Percentiles rank a stretch among this genome's conserved stretches.
Conservation (phyloP, 768 basidiomycete species). For the Pulveroboletus frians region DNA sequence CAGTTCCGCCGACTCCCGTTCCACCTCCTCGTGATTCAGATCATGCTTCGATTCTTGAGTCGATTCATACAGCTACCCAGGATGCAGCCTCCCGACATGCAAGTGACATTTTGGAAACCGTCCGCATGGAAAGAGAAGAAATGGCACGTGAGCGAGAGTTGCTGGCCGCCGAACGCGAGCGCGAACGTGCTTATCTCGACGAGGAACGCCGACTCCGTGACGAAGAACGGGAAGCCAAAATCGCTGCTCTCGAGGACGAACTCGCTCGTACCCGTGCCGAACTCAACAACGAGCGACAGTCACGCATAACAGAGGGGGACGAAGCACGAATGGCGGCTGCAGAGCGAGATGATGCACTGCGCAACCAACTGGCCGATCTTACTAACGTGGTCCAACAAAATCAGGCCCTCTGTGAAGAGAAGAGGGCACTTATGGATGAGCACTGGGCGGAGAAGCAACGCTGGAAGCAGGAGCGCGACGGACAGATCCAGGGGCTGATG, state of each 20-base stretch:
- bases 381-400: conserved; percentile 71
- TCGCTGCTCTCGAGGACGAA: conserved; percentile 59
- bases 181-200: conserved; percentile 43
- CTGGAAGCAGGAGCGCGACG: conserved; percentile 56
- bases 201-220: conserved; percentile 43
- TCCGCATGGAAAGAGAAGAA: conserved; percentile 57
- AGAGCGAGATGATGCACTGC: conserved; percentile 58
- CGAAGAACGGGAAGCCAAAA: conserved; percentile 51
- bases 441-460: conserved; percentile 59
- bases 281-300: conserved; percentile 57
- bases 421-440: conserved; percentile 55
- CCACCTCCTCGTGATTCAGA: conserved; percentile 21
- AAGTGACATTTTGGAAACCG: conserved; percentile 52
- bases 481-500: conserved; percentile 49
- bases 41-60: conserved; percentile 32
- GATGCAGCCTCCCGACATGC: conserved; percentile 56
- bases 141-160: conserved; percentile 50
- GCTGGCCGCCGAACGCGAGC: conserved; percentile 50
- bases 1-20: conserved; percentile 18
- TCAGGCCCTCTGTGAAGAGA: conserved; percentile 50
- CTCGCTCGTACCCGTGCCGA: conserved; percentile 52
- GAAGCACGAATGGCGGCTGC: conserved; percentile 57
- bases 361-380: conserved; percentile 62
- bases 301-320: conserved; percentile 52
- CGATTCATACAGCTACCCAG: conserved; percentile 40